Conservation (phyloP, 768 basidiomycete genomes). For the Mycena crocata region DNA sequence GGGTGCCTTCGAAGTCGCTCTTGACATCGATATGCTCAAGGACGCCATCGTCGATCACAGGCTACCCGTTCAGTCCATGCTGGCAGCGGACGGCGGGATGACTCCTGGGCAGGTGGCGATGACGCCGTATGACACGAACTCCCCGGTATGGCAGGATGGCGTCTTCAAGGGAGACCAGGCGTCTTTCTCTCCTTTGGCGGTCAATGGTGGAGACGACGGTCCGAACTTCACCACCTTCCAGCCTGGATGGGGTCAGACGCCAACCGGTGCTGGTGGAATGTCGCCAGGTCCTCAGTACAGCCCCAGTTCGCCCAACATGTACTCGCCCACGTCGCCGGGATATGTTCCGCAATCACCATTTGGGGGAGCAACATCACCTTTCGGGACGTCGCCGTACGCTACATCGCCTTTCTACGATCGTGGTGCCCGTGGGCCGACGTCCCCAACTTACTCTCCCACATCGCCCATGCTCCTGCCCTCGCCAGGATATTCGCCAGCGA, state of each 20-base stretch:
- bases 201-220: constrained; percentile 86
- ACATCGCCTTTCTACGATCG: constrained; percentile 88
- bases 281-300: constrained; percentile 92
- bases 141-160: constrained; percentile 84
- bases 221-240: constrained; percentile 75
- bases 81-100: constrained; percentile 89
- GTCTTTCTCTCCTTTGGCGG: constrained; percentile 94
- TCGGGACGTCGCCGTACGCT: constrained; percentile 82
- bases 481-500: constrained; percentile 86
- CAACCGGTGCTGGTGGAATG: constrained; percentile 85
- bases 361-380: constrained; percentile 84
- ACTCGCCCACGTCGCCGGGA: constrained; percentile 88
- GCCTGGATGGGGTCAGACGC: constrained; percentile 87
- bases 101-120: constrained; percentile 92
- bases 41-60: constrained; percentile 98
- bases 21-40: constrained; percentile 98
- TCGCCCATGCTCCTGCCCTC: constrained; percentile 89
- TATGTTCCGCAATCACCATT: constrained; percentile 90
- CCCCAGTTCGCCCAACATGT: constrained; percentile 90
- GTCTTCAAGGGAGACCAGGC: constrained; percentile 87
- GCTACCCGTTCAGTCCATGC: constrained; percentile 84
- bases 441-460: constrained; percentile 90
- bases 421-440: constrained; percentile 66
- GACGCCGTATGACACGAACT: constrained; percentile 96
- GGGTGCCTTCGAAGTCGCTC: constrained; percentile 93